phyloP scores from a whole-genome alignment of 192 early-diverging fungal species.

The Coemansia sp. region DNA sequence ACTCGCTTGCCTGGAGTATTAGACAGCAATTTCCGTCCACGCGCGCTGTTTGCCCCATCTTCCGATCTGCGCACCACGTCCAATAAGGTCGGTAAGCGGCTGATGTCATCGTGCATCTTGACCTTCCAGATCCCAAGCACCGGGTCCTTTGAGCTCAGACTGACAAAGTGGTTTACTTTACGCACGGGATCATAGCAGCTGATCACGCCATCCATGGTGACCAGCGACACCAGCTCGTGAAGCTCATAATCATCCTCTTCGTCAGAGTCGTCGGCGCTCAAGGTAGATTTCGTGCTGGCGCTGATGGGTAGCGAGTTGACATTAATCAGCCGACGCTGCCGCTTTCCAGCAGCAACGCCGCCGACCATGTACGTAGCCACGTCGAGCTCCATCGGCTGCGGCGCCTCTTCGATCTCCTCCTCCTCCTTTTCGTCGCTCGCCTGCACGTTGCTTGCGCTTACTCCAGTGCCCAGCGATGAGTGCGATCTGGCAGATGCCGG shows the following conservation, averaged over 20 bases:
- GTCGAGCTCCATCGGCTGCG: slow-evolving; percentile 50
- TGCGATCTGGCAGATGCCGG: slow-evolving; percentile 43
- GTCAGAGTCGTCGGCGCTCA: not conserved
- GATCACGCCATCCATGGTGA: slow-evolving; percentile 52
- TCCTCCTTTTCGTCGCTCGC: slow-evolving; percentile 34
- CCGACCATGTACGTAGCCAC: slow-evolving; percentile 54
- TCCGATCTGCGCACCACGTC: slow-evolving; percentile 17
- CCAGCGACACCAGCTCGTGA: slow-evolving; percentile 46
- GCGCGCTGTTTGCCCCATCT: slow-evolving; percentile 5
- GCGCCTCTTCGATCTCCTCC: slow-evolving; percentile 55
- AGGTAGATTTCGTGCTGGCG: not conserved
- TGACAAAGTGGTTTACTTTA: slow-evolving; percentile 44
- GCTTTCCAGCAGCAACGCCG: slow-evolving; percentile 42
- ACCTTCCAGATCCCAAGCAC: slow-evolving; percentile 54
- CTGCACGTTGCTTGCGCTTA: slow-evolving; percentile 16
- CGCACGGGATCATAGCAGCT: slow-evolving; percentile 46
- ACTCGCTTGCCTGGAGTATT: slow-evolving; percentile 39
- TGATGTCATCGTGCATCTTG: slow-evolving; percentile 53
- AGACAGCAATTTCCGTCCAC: slow-evolving; percentile 13
- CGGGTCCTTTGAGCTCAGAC: slow-evolving; percentile 38
- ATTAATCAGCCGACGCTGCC: slow-evolving; percentile 18
- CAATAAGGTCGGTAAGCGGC: slow-evolving; percentile 34
- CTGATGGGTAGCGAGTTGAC: not conserved
- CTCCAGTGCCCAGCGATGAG: slow-evolving; percentile 46
- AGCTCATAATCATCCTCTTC: slow-evolving; percentile 18